phyloP scores from a whole-genome alignment of 305 asterid species.

The Petunia hybrid region DNA sequence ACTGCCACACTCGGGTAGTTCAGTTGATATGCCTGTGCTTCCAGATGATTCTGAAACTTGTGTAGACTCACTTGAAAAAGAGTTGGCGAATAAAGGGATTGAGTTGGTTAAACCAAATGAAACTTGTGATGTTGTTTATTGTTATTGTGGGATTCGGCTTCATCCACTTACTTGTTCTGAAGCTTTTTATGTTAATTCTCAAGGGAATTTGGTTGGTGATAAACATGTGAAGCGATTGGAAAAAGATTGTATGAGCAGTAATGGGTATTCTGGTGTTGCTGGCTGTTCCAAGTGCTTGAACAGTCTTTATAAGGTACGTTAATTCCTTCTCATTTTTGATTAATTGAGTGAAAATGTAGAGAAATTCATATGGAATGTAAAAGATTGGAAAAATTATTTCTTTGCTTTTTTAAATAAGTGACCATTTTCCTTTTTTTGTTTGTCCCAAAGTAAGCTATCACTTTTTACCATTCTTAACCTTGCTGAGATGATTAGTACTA shows the following conservation, averaged over 20 bases:
- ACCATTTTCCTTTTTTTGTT: no score
- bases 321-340: neutral
- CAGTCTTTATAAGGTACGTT: slow-evolving; percentile 60
- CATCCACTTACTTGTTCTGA: slow-evolving; percentile 82
- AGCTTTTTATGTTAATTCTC: slow-evolving; percentile 59
- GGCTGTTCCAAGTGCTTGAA: slow-evolving; percentile 81
- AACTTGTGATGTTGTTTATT: slow-evolving; percentile 85
- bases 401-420: neutral
- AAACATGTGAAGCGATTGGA: slow-evolving; percentile 69
- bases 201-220: slow-evolving; percentile 64
- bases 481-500: no score
- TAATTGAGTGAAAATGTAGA: neutral
- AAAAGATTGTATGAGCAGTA: slow-evolving; percentile 58
- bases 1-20: slow-evolving; percentile 46
- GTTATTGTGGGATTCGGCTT: slow-evolving; percentile 85
- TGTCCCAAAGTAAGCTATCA: no score
- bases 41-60: slow-evolving; percentile 94
- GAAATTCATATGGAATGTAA: neutral
- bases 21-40: slow-evolving; percentile 80
- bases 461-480: no score
- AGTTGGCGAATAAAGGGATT: slow-evolving; percentile 63
- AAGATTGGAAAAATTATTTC: neutral
- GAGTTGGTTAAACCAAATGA: slow-evolving; percentile 64
- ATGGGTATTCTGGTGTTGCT: slow-evolving; percentile 55
- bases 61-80: slow-evolving; percentile 77